Percentiles rank a stretch among this genome's conserved stretches.
phyloP scores from a whole-genome alignment of 805 yeast genomes.

The Barnettozyma californica region DNA sequence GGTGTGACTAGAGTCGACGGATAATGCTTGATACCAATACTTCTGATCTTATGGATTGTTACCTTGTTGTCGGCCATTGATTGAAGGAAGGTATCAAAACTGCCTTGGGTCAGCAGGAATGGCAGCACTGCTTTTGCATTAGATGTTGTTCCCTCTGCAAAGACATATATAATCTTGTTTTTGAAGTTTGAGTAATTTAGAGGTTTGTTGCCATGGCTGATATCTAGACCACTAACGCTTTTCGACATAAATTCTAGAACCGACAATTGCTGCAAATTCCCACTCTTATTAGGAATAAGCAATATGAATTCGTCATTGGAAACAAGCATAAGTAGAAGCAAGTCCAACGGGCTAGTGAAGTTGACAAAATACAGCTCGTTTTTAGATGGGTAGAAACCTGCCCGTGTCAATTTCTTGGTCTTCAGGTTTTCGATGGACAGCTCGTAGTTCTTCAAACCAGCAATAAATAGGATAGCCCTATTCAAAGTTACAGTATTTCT shows the following conservation, averaged over 20 bases:
- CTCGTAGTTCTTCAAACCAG: conserved; percentile 16
- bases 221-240: conserved; percentile 15
- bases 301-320: conserved; percentile 26
- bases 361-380: conserved; percentile 44
- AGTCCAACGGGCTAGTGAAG: conserved; percentile 43
- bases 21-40: conserved; percentile 26
- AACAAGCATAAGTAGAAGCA: conserved; percentile 30
- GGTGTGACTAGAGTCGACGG: conserved; percentile 31
- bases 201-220: conserved; percentile 6
- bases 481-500: background rate
- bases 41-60: conserved; percentile 14
- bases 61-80: background rate
- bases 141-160: conserved; percentile 81
- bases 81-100: conserved; percentile 18
- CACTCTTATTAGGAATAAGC: conserved; percentile 32
- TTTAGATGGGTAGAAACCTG: conserved; percentile 29
- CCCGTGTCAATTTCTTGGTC: conserved; percentile 8
- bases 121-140: conserved; percentile 76
- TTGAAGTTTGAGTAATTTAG: conserved; percentile 20
- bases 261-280: conserved; percentile 26
- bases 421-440: conserved; percentile 20
- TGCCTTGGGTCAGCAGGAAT: conserved; percentile 31
- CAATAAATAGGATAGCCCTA: conserved; percentile 16
- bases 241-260: conserved; percentile 27
- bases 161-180: conserved; percentile 46